Conservation (phyloP, 208 protist genomes). For the Porcisia deanei region DNA sequence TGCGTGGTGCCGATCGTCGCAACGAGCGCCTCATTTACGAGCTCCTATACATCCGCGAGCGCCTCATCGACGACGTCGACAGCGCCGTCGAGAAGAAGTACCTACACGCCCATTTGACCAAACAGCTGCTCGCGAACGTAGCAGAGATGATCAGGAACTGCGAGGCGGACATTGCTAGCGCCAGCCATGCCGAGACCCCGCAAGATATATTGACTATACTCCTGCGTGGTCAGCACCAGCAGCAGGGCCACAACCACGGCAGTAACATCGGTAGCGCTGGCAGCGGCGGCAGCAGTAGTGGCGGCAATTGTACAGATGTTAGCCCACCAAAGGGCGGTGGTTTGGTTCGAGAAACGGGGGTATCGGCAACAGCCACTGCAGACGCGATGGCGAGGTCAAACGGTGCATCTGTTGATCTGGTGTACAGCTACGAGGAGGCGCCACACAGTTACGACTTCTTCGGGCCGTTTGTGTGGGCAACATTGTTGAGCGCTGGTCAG, state of each 20-base stretch:
- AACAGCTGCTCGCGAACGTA: constrained; percentile 30
- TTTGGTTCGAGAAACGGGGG: neutral
- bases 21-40: constrained; percentile 85
- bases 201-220: constrained; percentile 42
- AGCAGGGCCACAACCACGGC: constrained; percentile 1
- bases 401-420: constrained; percentile 28
- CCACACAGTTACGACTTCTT: constrained; percentile 86
- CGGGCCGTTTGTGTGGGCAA: constrained; percentile 81
- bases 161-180: constrained; percentile 52
- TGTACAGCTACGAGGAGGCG: constrained; percentile 83
- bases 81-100: neutral
- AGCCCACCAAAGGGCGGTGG: neutral
- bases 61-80: constrained; percentile 37
- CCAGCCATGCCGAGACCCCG: constrained; percentile 26
- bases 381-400: constrained; percentile 2
- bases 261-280: neutral
- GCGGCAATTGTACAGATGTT: no score
- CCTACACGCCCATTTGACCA: constrained; percentile 9
- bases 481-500: constrained; percentile 51
- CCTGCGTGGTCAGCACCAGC: constrained; percentile 24
- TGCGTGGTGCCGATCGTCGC: constrained; percentile 42
- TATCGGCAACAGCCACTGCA: neutral
- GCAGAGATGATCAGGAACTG: constrained; percentile 35
- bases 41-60: constrained; percentile 55
- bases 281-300: neutral